phyloP scores from a whole-genome alignment of 2,329 filamentous ascomycete genomes.

The Intubia oerlemansii region DNA sequence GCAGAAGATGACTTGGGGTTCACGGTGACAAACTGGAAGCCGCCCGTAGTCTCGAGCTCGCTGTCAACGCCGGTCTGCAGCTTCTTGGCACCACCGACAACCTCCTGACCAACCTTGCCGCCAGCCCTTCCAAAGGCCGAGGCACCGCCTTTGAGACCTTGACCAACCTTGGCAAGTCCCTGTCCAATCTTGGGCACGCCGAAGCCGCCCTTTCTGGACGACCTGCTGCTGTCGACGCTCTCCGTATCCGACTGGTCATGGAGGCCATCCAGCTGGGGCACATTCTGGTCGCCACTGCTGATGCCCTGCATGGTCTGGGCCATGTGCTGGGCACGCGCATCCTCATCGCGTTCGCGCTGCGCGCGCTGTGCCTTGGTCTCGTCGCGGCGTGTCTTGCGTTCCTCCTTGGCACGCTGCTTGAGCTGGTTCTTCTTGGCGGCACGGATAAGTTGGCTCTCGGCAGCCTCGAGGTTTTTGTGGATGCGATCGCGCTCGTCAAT shows the following conservation, averaged over 20 bases:
- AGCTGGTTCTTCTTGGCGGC: constrained; percentile 58
- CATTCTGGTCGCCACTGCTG: constrained; percentile 28
- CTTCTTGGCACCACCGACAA: constrained; percentile 23
- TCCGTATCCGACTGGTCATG: constrained; percentile 6
- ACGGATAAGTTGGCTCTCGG: constrained; percentile 69
- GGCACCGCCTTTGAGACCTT: constrained; percentile 25
- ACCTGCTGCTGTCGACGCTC: constrained; percentile 5
- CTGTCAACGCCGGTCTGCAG: constrained; percentile 27
- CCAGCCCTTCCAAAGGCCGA: constrained; percentile 20
- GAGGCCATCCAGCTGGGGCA: constrained; percentile 24
- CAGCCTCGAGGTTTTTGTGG: constrained; percentile 51
- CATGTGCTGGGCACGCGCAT: constrained; percentile 25
- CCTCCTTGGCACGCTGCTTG: constrained; percentile 47
- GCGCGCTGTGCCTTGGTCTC: constrained; percentile 28
- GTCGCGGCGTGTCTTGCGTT: constrained; percentile 28
- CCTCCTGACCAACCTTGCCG: constrained; percentile 21
- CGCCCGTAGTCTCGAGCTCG: constrained; percentile 32
- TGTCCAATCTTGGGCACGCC: constrained; percentile 14
- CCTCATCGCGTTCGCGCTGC: constrained; percentile 23
- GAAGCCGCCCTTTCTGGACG: constrained; percentile 9
- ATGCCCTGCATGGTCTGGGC: constrained; percentile 27
- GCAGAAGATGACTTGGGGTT: no score
- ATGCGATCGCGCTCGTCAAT: constrained; percentile 53
- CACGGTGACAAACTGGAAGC: constrained; percentile 26
- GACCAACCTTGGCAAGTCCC: constrained; percentile 23